Evolutionary conservation across 805 yeast species (phyloP), one percentile per base, ranked within the genome.

Genomic region (Yarrowia sp.): DNA sequence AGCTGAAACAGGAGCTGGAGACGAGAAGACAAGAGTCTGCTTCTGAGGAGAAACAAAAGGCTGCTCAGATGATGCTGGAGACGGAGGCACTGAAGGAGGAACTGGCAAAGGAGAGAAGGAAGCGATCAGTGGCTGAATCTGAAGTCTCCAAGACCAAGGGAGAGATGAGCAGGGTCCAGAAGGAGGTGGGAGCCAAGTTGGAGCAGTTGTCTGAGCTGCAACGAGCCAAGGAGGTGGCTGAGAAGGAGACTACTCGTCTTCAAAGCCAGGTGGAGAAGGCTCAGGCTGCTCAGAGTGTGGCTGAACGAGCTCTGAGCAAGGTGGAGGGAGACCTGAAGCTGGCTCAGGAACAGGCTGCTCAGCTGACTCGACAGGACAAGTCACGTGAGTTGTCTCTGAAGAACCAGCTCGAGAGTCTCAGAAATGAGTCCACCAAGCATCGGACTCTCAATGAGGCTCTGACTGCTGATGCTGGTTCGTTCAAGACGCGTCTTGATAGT

Each of bases 1-100:
- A 53, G 17, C 72, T 85, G 28, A 82, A 83, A 67, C 80, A 78
- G 43, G 84, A 58, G 51, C 51, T 58, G 18, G 64, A 43, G 35
- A 36, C 41, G 3, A 41, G 64, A 7, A 32, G 51, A 0, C 64
- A 58, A 35, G 51, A 58, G 45, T 58, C 64, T 11, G 64, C 22
- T 35, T 63, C 69, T 11, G 69, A 68, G 36, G 66, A 69, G 44
- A 64, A 53, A 42, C 67, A 70, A 43, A 51, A 66, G 35, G 57
- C 65, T 8, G 61, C 69, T 48, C 68, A 70, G 38, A 64, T 66
- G 18, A 62, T 66, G 64, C 64, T 68, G 22, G 64, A 43, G 51
- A 43, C 35, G 11, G 65, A 57, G 36, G 68, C 66, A 0, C 66
- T 70, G 28, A 63, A 65, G 48, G 33, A 15, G 15, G 60, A 65